Base-by-base conservation (phyloP, 1,284 basidiomycete genomes). In the Pyrrhoderma lamaoense region DNA sequence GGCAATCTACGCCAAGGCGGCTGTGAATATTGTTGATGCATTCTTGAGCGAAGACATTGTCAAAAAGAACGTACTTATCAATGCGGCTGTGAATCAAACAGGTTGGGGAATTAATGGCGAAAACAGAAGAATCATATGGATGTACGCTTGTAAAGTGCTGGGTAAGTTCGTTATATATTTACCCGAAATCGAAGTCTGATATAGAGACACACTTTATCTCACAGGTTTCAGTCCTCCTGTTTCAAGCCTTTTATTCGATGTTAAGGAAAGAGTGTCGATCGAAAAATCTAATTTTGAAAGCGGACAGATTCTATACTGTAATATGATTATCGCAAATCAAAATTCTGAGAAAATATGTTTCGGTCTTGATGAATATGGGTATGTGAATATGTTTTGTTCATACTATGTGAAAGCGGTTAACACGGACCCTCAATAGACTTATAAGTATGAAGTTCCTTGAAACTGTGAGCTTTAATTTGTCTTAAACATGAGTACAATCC, bases 21-120 rank as follows among this genome's bases (percentile, higher is more conserved):
- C 84, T 23, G 71, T 77, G 2, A 72, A 77, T 50, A 71, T 84
- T 25, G 70, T 89, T 45, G 72, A 86, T 62, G 84, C 79, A 64
- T 88, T 80, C 60, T 66, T 87, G 16, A 65, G 72, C 22, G 67
- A 73, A 1, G 65, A 63, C 23, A 67, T 69, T 51, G 54, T 62
- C 36, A 54, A 22, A n/a, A 40, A 18, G 38, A n/a, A 18, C 5
- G 5, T 40, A 14, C 38, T 16, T 18, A n/a, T 40, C 5, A 18
- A 18, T 22, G 21, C 38, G 5, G 27, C 27, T 5, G 11, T 5
- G 11, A 31, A 31, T 11, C 11, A 5, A 11, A 31, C 27, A 11
- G 27, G 27, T 11, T 31, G 27, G 27, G 27, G 27, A 5, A 11
- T 31, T 31, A 11, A 31, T 31, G 27, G 27, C 7, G 27, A 5